Evolutionary conservation across 176 grass and related monocot species (phyloP), one percentile per base, ranked within the genome.

Genomic region (Poa pratensis): DNA sequence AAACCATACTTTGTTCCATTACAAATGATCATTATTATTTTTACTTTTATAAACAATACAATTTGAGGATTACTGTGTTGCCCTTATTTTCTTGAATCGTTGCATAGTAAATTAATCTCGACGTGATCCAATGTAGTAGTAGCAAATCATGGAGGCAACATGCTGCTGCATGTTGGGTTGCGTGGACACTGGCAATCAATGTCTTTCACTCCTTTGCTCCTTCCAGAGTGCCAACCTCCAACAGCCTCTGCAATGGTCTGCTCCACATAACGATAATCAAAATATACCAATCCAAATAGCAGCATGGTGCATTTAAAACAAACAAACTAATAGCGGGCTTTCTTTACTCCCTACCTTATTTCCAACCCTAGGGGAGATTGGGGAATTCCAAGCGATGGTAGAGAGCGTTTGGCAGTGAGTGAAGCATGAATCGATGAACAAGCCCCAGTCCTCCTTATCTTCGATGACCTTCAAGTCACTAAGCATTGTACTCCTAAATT

Each of bases 401-500:
- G 9, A 86, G 42, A 66, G 34, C 3, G 89, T 88, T 87, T 97
- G 94, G 79, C 91, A 94, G 86, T 94, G 94, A 13, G 62, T 75
- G 69, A 90, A 97, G 84, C 94, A 97, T 49, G 92, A 97, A 88
- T 97, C 87, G 10, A 97, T 79, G 82, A 97, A 97, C 26, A 92
- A 1, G 1, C 94, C 94, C 85, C 74, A 80, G 30, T 84, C 52
- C 23, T 32, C 81, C 7, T 81, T 93, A 22, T 85, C 28, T 71
- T 49, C 2, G 73, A 78, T 28, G 62, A 40, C 78, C 43, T 58
- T 86, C 49, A 96, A 66, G 67, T 77, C 75, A 63, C 68, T 73
- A 9, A 96, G 45, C 58, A 96, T 80, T 19, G 78, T 88, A 8
- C 60, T 55, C 65, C 71, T 84, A 69, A 93, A 89, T 68, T 63